Evolutionary conservation across 192 early-diverging fungal species (phyloP), one percentile per base, ranked within the genome.

Genomic region (Podila horticola): DNA sequence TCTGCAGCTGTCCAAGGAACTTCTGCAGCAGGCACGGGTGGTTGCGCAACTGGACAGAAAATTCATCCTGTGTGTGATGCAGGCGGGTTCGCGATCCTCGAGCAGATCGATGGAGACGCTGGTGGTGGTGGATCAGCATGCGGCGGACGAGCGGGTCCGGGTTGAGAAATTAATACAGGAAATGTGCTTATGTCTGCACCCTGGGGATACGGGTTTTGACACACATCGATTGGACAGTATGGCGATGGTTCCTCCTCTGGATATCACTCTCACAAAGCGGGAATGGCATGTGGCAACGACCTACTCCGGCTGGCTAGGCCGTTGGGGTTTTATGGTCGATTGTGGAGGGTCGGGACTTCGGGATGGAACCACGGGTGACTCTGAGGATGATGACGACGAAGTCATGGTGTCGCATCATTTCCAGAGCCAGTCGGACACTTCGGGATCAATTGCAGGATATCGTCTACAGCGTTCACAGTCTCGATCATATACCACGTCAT

Each of bases 111-210:
- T 26, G 3, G 49, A 61, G 10, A 17, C 20, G n/a, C 55, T 95
- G 4, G 77, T 92, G 2, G 67, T 93, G 33, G 82, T 94, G 24
- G 94, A 95, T 67, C 94, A 95, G 74, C 94, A 95, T 84, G 94
- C 94, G 24, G 91, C 92, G 1, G 92, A 95, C 75, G 94, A 95
- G 72, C 86, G 94, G 8, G 85, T 94, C 19, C 74, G 86, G 12
- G 73, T 95, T 22, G 94, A 95, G 74, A 75, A 62, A 29, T 62
- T 93, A 48, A 65, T 90, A 68, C 64, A 67, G 48, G 66, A 71
- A 24, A 52, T 85, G 63, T 83, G 76, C 28, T 22, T 62, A 15
- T 72, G 67, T 33, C 62, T 71, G 20, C 41, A 45, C 0, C 41
- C 41, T 45, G 41, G 15, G n/a, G 52, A 55, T 8, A 26, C 24